phyloP scores from a whole-genome alignment of 2,329 filamentous ascomycete genomes.

The Neofusicoccum cordaticola region DNA sequence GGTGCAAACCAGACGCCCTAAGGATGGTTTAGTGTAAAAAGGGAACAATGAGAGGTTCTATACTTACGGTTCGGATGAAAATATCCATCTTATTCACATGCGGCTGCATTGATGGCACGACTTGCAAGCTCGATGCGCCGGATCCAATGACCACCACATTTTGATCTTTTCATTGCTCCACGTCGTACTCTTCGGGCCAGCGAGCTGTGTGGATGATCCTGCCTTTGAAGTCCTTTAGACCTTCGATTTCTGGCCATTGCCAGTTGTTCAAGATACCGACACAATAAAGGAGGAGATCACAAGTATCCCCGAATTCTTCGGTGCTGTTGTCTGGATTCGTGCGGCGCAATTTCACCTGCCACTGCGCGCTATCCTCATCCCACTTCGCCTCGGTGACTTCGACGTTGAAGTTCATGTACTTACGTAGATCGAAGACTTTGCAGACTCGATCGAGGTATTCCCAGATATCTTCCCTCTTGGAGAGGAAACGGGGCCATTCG shows the following conservation, averaged over 20 bases:
- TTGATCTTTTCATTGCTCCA: conserved; percentile 42
- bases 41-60: too few species aligned
- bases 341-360: conserved; percentile 46
- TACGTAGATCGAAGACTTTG: conserved; percentile 48
- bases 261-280: conserved; percentile 44
- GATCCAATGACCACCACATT: conserved; percentile 46
- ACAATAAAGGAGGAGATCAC: conserved; percentile 44
- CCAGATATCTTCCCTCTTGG: conserved; percentile 47
- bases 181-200: conserved; percentile 47
- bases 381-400: conserved; percentile 48
- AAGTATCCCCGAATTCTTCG: conserved; percentile 41
- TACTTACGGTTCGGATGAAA: conserved; percentile 40
- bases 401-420: conserved; percentile 54
- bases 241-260: conserved; percentile 39
- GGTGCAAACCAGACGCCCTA: conserved; percentile 44
- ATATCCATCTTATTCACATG: conserved; percentile 46
- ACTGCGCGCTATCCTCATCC: conserved; percentile 50
- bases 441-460: conserved; percentile 50
- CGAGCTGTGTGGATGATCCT: conserved; percentile 43
- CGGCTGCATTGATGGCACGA: conserved; percentile 48
- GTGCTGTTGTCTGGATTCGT: conserved; percentile 17
- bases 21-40: too few species aligned
- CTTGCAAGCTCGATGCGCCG: conserved; percentile 47
- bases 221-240: conserved; percentile 47
- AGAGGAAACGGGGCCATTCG: conserved; percentile 49